These are phyloP conservation scores for Dacryopinax primogenitus DNA, from an alignment of 768 basidiomycete species.

Conservation along the genomic window DNA sequence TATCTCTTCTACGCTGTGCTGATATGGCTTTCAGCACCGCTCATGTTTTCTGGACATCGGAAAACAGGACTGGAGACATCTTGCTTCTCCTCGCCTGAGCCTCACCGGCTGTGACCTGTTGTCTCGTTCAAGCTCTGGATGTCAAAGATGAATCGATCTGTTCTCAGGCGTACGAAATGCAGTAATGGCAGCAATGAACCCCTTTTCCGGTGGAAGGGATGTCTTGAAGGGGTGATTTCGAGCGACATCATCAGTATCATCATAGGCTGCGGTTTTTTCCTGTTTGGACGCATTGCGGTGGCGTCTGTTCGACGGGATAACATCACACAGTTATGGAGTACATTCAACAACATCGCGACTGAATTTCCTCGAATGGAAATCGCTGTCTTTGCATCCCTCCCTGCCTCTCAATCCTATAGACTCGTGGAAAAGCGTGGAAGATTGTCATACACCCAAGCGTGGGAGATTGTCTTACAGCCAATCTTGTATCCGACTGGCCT, in stretches of 20 bases:
- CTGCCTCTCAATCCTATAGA: too few relatives aligned
- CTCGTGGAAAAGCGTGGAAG: too few relatives aligned
- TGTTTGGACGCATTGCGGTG: too few relatives aligned
- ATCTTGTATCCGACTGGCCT: too few relatives aligned
- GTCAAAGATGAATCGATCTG: background rate
- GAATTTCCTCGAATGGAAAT: too few relatives aligned
- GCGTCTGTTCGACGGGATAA: too few relatives aligned
- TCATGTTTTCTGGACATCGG: background rate
- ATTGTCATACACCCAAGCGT: too few relatives aligned
- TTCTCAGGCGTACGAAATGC: background rate
- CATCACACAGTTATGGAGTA: too few relatives aligned
- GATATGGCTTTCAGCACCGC: background rate
- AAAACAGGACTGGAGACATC: background rate
- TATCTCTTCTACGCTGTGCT: background rate
- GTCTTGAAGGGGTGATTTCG: background rate
- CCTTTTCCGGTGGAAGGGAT: background rate
- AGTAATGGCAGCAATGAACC: background rate
- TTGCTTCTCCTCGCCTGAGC: background rate
- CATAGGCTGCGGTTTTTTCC: background rate
- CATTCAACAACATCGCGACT: too few relatives aligned
- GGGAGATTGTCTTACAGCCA: too few relatives aligned
- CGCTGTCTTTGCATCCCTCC: too few relatives aligned
- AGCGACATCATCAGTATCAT: background rate
- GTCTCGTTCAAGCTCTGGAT: background rate
- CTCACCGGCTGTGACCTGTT: background rate